Percentiles rank a stretch among this genome's conserved stretches.
phyloP scores from a whole-genome alignment of 495 filamentous ascomycete species.

The Gamarada debralockiae region DNA sequence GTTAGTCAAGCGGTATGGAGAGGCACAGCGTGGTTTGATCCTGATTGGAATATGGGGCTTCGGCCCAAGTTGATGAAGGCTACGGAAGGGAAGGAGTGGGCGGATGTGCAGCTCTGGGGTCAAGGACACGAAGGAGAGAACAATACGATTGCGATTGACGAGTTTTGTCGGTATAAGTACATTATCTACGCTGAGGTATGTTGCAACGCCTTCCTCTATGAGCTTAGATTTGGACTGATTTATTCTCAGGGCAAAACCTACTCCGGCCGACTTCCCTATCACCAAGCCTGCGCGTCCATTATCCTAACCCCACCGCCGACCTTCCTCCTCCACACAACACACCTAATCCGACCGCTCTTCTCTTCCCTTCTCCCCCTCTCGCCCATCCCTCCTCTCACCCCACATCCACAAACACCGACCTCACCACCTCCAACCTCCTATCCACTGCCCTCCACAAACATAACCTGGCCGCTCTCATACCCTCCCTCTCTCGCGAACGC shows the following conservation, averaged over 20 bases:
- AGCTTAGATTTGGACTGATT: neutral
- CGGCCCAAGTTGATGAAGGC: slow-evolving; percentile 39
- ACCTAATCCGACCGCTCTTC: slow-evolving; percentile 40
- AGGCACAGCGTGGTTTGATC: slow-evolving; percentile 52
- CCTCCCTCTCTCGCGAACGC: slow-evolving; percentile 41
- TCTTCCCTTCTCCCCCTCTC: slow-evolving; percentile 38
- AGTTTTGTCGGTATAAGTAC: slow-evolving; percentile 50
- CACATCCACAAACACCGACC: neutral
- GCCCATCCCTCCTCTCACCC: slow-evolving; percentile 26
- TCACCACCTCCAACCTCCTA: slow-evolving; percentile 8
- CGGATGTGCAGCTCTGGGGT: slow-evolving; percentile 44
- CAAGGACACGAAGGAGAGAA: slow-evolving; percentile 13
- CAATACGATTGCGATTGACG: slow-evolving; percentile 41
- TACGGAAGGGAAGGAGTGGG: slow-evolving; percentile 37
- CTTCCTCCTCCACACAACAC: slow-evolving; percentile 48
- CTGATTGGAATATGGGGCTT: slow-evolving; percentile 34
- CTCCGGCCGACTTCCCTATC: slow-evolving; percentile 50
- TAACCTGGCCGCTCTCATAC: slow-evolving; percentile 33
- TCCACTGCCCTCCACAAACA: neutral
- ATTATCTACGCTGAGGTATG: slow-evolving; percentile 52
- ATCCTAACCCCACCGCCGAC: slow-evolving; percentile 42
- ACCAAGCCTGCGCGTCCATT: slow-evolving; percentile 46
- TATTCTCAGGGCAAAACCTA: slow-evolving; percentile 45
- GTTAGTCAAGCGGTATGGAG: slow-evolving; percentile 67
- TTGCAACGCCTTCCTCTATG: neutral